Percentiles rank a stretch among this genome's conserved stretches.
Conservation (phyloP, 2,329 filamentous ascomycete genomes). For the Stagonosporopsis vannaccii region DNA sequence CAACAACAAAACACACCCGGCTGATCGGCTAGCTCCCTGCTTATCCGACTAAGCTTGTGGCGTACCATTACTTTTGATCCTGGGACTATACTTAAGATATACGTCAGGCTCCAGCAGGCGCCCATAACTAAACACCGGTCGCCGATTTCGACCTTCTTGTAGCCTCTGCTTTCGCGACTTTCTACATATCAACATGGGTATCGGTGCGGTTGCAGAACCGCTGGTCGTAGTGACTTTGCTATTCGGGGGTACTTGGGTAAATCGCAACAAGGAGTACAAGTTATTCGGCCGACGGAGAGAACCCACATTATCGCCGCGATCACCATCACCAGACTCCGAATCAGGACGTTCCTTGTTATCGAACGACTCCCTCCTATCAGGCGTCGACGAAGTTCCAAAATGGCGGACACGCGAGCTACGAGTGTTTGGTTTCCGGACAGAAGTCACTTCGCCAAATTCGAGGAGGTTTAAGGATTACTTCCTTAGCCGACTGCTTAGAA, state of each 20-base stretch:
- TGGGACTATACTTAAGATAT: not conserved
- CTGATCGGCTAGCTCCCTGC: constrained; percentile 1
- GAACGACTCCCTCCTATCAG: constrained; percentile 53
- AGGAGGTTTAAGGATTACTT: constrained; percentile 65
- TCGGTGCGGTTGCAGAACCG: constrained; percentile 67
- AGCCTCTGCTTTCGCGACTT: not conserved
- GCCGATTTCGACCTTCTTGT: not conserved
- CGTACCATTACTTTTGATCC: not conserved
- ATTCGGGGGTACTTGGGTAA: constrained; percentile 68
- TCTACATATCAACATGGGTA: constrained; percentile 55
- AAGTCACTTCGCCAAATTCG: constrained; percentile 68
- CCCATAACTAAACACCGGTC: not conserved
- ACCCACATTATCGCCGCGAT: constrained; percentile 35
- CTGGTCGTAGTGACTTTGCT: constrained; percentile 66
- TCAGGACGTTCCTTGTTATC: constrained; percentile 51
- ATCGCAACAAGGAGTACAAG: constrained; percentile 57
- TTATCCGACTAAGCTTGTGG: not conserved
- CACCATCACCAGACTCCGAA: constrained; percentile 50
- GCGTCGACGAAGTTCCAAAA: constrained; percentile 50
- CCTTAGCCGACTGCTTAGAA: constrained; percentile 69
- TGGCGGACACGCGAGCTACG: constrained; percentile 61
- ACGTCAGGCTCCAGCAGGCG: not conserved
- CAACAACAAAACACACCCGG: constrained; percentile 3
- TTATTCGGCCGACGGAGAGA: constrained; percentile 41
- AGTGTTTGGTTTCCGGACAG: constrained; percentile 55